These are phyloP conservation scores for Thermothelomyces thermophilus DNA, from an alignment of 2,329 filamentous ascomycete species.

Conservation along the genomic window DNA sequence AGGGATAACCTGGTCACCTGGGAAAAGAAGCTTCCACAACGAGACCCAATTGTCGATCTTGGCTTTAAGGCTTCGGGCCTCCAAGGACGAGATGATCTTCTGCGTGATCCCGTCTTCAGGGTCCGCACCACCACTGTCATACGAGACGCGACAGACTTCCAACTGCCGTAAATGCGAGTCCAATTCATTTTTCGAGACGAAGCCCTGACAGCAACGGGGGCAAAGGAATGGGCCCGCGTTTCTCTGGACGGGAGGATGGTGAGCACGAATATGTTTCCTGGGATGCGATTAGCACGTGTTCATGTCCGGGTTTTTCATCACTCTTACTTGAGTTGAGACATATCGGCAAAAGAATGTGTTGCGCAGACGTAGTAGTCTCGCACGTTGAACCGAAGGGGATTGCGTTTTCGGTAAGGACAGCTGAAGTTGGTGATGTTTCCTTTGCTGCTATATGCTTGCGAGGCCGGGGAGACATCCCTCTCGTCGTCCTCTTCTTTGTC, in stretches of 20 bases:
- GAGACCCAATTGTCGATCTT: constrained; percentile 26
- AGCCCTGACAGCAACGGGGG: constrained; percentile 23
- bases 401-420: constrained; percentile 25
- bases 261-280: constrained; percentile 25
- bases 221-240: constrained; percentile 23
- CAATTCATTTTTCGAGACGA: constrained; percentile 22
- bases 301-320: background rate
- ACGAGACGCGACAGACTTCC: constrained; percentile 20
- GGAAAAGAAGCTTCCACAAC: constrained; percentile 24
- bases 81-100: constrained; percentile 24
- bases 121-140: constrained; percentile 21
- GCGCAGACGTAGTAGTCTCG: constrained; percentile 24
- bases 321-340: constrained; percentile 25
- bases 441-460: constrained; percentile 16
- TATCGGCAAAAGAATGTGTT: constrained; percentile 26
- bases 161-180: constrained; percentile 21
- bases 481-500: constrained; percentile 16
- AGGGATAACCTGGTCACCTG: constrained; percentile 18
- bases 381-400: constrained; percentile 26
- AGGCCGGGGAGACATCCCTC: constrained; percentile 14
- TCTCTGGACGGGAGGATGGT: constrained; percentile 24
- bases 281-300: background rate
- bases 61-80: constrained; percentile 22
- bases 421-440: constrained; percentile 21
- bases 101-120: constrained; percentile 25